These are phyloP conservation scores for Cryphonectria japonica DNA, from an alignment of 2,329 filamentous ascomycete genomes.

Conservation along the genomic window DNA sequence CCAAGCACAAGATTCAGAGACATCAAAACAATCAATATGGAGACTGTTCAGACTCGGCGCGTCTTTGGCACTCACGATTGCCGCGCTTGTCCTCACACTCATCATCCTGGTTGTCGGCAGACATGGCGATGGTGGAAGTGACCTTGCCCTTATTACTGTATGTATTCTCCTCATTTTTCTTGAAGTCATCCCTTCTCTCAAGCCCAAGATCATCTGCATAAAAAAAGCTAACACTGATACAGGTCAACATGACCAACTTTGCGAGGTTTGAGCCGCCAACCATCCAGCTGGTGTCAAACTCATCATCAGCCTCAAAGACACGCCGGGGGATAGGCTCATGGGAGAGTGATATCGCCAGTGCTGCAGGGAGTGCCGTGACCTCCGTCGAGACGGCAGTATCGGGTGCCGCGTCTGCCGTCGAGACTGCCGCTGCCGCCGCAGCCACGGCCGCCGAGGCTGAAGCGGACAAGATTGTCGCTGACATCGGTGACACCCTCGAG, in stretches of 20 bases:
- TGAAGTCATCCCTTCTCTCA: too few relatives aligned
- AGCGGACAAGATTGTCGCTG: slow-evolving; percentile 27
- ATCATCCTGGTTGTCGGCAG: slow-evolving; percentile 24
- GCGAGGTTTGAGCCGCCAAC: slow-evolving; percentile 21
- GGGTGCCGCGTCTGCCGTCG: slow-evolving; percentile 15
- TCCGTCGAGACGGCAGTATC: slow-evolving; percentile 19
- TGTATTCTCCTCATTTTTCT: background rate
- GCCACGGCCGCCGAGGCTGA: slow-evolving; percentile 22
- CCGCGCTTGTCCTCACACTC: slow-evolving; percentile 25
- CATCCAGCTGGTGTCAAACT: slow-evolving; percentile 23
- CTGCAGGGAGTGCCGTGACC: slow-evolving; percentile 10
- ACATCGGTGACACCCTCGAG: slow-evolving; percentile 26
- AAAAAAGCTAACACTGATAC: background rate
- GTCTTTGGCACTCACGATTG: slow-evolving; percentile 19
- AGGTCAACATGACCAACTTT: slow-evolving; percentile 29
- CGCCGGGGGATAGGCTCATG: slow-evolving; percentile 18
- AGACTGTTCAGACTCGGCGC: slow-evolving; percentile 22
- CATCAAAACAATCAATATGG: slow-evolving; percentile 20
- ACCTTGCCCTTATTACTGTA: slow-evolving; percentile 26
- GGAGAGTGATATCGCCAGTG: slow-evolving; percentile 11
- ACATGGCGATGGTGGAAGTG: slow-evolving; percentile 22
- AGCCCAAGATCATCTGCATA: background rate
- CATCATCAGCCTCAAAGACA: slow-evolving; percentile 21
- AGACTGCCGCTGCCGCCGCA: slow-evolving; percentile 12
- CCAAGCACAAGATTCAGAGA: background rate